Evolutionary conservation across 2,329 filamentous ascomycete genomes (phyloP).

Genomic region (Aspergillus luchuensis): DNA sequence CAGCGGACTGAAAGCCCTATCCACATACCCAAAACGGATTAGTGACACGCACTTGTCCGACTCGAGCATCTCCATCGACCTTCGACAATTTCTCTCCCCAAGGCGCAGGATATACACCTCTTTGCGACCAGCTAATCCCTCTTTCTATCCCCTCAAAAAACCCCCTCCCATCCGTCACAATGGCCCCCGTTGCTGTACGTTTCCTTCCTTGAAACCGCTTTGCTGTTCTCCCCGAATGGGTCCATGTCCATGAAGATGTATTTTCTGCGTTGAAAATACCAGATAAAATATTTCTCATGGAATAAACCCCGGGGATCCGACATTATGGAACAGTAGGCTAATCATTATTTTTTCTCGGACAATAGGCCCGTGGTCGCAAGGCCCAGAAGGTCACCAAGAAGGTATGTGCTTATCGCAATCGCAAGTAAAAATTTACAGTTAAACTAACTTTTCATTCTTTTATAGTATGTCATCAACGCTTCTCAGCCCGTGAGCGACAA

Average conservation of each 20-base stretch:
- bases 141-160: constrained; percentile 30
- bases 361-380: constrained; percentile 50
- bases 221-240: constrained; percentile 74
- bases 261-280: constrained; percentile 2
- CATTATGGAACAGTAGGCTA: constrained; percentile 86
- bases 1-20: constrained; percentile 4
- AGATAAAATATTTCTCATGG: constrained; percentile 5
- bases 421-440: constrained; percentile 4
- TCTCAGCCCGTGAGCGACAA: constrained; percentile 98
- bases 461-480: constrained; percentile 97
- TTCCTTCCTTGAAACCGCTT: constrained; percentile 66
- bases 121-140: constrained; percentile 63
- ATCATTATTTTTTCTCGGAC: constrained; percentile 57
- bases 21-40: constrained; percentile 22
- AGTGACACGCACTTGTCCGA: constrained; percentile 34
- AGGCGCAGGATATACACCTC: constrained; percentile 88
- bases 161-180: constrained; percentile 56
- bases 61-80: constrained; percentile 30
- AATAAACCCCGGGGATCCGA: constrained; percentile 26
- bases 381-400: constrained; percentile 54
- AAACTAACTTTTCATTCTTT: not conserved
- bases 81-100: constrained; percentile 30
- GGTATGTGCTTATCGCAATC: constrained; percentile 34
- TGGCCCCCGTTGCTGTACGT: constrained; percentile 91
- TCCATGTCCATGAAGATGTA: constrained; percentile 31